Evolutionary conservation across 1,284 basidiomycete species (phyloP), one percentile per base, ranked within the genome.

Genomic region (Boletus smithii): DNA sequence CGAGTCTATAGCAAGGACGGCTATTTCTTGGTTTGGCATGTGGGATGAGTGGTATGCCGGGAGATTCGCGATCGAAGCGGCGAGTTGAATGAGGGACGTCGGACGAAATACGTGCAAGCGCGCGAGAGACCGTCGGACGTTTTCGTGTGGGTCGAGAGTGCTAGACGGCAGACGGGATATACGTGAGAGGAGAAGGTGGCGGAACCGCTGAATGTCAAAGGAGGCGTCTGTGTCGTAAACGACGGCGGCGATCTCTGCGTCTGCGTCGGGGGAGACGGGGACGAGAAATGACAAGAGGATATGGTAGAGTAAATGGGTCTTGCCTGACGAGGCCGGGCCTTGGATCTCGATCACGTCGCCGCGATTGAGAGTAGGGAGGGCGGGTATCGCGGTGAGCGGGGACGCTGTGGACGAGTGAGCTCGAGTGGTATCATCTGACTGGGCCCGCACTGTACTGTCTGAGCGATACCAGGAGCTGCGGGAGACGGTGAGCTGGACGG

Each of bases 221-320:
- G 76, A 74, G 34, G 69, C 72, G 57, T 91, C 83, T 36, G 77
- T 78, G 64, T 92, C 88, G 55, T 83, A 74, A 49, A 90, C 66
- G 23, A 85, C 68, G 16, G 81, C 86, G 46, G 74, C 73, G 60
- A 81, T 82, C 34, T 71, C 74, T 9, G 81, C 50, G 4, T 52
- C 36, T 35, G 67, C 51, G 18, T 61, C 63, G 53, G 40, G 53
- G 65, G 53, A 14, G 58, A 54, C 47, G 8, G 86, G 85, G 10
- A 81, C 65, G 44, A 89, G 70, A 54, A 83, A 82, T 22, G 71
- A 75, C n/a, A 79, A 68, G 27, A 87, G 61, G 46, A 88, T 65
- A 58, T 79, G 75, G 61, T 85, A 84, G 20, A 88, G 65, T 9
- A 91, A 65, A 50, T 85, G 82, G 1, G 84, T 83, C 66, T 91